These are phyloP conservation scores for bread wheat (Triticum aestivum) DNA, from an alignment of 176 grass and related monocot species.

Conservation along the genomic window DNA sequence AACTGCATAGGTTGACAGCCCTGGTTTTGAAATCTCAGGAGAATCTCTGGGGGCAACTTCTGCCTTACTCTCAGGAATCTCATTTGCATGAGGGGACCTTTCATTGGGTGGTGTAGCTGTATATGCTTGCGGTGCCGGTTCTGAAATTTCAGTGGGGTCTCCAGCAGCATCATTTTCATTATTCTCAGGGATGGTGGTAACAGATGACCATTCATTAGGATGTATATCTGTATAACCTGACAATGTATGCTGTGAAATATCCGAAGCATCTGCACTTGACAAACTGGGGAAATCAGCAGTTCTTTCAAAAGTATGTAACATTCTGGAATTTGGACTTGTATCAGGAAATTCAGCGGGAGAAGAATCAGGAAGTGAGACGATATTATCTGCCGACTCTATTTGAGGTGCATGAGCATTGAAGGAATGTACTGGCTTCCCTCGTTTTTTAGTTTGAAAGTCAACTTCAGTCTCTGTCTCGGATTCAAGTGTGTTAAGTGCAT, in stretches of 20 bases:
- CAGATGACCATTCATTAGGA: conserved; percentile 24
- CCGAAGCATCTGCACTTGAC: conserved; percentile 46
- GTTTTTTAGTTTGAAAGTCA: conserved; percentile 62
- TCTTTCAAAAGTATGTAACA: conserved; percentile 24
- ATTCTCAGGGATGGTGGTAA: conserved; percentile 15
- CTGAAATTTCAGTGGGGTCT: conserved; percentile 41
- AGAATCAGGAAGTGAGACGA: conserved; percentile 40
- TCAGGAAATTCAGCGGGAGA: conserved; percentile 26
- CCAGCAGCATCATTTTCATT: conserved; percentile 3
- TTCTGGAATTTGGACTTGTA: conserved; percentile 10
- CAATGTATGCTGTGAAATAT: conserved; percentile 24
- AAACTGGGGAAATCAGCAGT: conserved; percentile 29
- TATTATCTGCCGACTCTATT: conserved; percentile 28
- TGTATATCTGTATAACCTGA: conserved; percentile 25
- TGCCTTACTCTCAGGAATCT: conserved; percentile 34
- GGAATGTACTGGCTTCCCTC: conserved; percentile 33
- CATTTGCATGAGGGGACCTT: conserved; percentile 26
- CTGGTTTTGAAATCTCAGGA: conserved; percentile 24
- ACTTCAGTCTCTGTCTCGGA: conserved; percentile 86
- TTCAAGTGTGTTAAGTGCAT: conserved; percentile 90
- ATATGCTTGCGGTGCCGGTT: conserved; percentile 14
- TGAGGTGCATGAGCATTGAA: conserved; percentile 23
- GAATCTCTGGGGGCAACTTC: conserved; percentile 16
- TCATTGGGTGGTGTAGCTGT: conserved; percentile 13
- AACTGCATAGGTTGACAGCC: conserved; percentile 9